phyloP scores from a whole-genome alignment of 2,329 filamentous ascomycete species.

The Colletotrichum spaethianum region DNA sequence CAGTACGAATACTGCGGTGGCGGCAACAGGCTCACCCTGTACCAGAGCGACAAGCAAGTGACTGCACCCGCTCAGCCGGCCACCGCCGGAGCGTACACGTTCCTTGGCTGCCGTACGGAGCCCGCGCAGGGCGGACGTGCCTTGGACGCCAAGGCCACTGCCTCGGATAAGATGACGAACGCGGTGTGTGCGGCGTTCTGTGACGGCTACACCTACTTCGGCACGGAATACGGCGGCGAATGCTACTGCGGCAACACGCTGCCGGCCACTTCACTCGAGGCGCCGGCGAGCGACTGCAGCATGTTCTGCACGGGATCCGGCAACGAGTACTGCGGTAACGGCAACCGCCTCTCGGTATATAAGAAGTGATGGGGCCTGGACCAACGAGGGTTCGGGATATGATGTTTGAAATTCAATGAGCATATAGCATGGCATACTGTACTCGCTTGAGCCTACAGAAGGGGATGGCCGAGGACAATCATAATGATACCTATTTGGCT shows the following conservation, averaged over 20 bases:
- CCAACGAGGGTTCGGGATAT: not conserved
- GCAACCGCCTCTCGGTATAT: conserved; percentile 55
- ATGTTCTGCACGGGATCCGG: conserved; percentile 58
- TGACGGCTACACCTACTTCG: conserved; percentile 50
- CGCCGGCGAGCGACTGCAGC: conserved; percentile 52
- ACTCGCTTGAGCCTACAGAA: not conserved
- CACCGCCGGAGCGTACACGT: conserved; percentile 50
- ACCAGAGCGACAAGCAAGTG: conserved; percentile 48
- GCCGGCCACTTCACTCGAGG: conserved; percentile 47
- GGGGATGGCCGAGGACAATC: not conserved
- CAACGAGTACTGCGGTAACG: conserved; percentile 57
- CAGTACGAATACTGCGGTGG: conserved; percentile 52
- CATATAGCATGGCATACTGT: not conserved
- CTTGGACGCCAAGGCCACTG: conserved; percentile 45
- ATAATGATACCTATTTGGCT: not conserved
- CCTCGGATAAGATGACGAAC: conserved; percentile 51
- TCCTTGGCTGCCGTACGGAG: conserved; percentile 56
- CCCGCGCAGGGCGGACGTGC: conserved; percentile 50
- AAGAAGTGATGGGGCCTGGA: conserved; percentile 43
- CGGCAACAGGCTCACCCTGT: conserved; percentile 52
- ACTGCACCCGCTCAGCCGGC: conserved; percentile 50
- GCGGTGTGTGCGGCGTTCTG: conserved; percentile 52
- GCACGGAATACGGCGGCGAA: conserved; percentile 55
- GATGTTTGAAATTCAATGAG: not conserved
- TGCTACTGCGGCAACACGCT: conserved; percentile 55